Conservation (phyloP, 805 yeast genomes). For the Kuraishia floccosa region DNA sequence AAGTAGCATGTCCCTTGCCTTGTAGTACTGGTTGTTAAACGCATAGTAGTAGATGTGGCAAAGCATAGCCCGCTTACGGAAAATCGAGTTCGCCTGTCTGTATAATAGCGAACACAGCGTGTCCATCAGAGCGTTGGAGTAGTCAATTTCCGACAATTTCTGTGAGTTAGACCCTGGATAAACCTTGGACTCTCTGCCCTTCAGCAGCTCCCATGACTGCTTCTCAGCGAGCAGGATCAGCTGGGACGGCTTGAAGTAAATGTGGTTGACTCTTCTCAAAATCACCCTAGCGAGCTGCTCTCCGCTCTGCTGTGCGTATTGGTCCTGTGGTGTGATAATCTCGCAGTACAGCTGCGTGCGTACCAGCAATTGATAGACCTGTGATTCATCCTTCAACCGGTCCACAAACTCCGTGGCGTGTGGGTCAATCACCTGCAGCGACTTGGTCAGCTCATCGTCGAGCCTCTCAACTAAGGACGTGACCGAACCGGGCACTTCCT, state of each 20-base stretch:
- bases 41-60: constrained; percentile 87
- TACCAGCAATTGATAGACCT: constrained; percentile 63
- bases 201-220: constrained; percentile 58
- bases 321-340: constrained; percentile 33
- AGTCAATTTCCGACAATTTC: constrained; percentile 21
- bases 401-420: constrained; percentile 90
- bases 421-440: constrained; percentile 84
- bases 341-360: constrained; percentile 85
- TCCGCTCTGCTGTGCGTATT: constrained; percentile 29
- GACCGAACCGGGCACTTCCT: constrained; percentile 72
- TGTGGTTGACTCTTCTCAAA: constrained; percentile 78
- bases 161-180: constrained; percentile 18
- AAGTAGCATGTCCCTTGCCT: constrained; percentile 82
- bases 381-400: constrained; percentile 79
- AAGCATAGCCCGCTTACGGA: constrained; percentile 76
- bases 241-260: constrained; percentile 81
- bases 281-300: constrained; percentile 65
- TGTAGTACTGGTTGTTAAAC: constrained; percentile 69
- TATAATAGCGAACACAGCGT: constrained; percentile 54
- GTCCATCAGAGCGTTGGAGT: constrained; percentile 49
- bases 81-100: constrained; percentile 53
- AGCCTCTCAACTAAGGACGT: constrained; percentile 84
- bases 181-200: constrained; percentile 21
- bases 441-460: constrained; percentile 87
- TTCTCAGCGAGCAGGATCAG: constrained; percentile 61